Percentiles rank a stretch among this genome's conserved stretches.
Conservation (phyloP, 257 asterid species). For the Asclepias syriaca region DNA sequence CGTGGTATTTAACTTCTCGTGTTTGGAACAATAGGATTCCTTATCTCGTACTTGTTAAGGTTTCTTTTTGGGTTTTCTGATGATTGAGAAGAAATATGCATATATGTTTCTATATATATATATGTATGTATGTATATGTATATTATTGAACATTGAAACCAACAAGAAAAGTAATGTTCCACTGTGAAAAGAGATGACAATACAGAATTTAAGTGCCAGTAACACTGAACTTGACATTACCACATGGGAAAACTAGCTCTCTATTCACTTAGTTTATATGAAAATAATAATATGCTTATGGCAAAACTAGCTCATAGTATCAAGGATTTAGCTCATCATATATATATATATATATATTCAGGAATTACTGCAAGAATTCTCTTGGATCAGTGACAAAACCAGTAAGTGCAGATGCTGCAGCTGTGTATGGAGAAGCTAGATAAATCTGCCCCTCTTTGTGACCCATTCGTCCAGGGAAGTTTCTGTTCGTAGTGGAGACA, state of each 20-base stretch:
- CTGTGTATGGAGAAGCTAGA: conserved; percentile 96
- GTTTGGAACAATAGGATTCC: conserved; percentile 6
- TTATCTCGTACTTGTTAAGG: conserved; percentile 8
- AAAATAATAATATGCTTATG: background rate
- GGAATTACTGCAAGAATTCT: conserved; percentile 65
- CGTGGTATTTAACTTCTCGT: background rate
- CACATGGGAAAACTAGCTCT: too few species aligned
- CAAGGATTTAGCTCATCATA: background rate
- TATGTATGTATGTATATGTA: too few species aligned
- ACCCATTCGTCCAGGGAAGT: conserved; percentile 92
- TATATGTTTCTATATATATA: too few species aligned
- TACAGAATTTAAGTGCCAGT: too few species aligned
- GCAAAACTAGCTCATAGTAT: background rate
- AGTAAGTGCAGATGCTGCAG: conserved; percentile 89
- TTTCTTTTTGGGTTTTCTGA: conserved; percentile 5
- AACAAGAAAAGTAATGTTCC: too few species aligned
- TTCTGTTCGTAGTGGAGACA: conserved; percentile 79
- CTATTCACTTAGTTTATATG: too few species aligned
- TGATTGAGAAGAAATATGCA: background rate
- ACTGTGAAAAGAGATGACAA: too few species aligned
- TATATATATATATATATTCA: background rate
- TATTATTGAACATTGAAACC: too few species aligned
- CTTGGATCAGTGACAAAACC: conserved; percentile 90
- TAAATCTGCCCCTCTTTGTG: conserved; percentile 95
- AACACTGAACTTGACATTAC: too few species aligned